Evolutionary conservation across 345 rosid species (phyloP), one percentile per base, ranked within the genome.

Genomic region (Camelina laxa): DNA sequence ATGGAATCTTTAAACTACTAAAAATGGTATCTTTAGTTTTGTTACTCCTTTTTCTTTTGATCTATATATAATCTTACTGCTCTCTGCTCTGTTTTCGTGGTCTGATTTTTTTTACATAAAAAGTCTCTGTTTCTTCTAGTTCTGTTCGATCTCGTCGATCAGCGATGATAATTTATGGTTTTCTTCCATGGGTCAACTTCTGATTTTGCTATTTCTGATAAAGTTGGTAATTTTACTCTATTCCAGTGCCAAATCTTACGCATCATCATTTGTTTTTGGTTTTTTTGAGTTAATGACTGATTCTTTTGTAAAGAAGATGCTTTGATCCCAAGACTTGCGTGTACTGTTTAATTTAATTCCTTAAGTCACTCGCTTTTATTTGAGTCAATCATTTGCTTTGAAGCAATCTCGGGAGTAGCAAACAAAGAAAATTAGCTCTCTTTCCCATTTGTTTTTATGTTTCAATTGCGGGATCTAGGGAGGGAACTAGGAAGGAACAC

Each of bases 371-470:
- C 1, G 50, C 76, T 77, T 77, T 51, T 49, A 12, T 58, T 33
- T 71, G 5, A 30, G 22, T 35, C 33, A 71, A 71, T 71, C 65
- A 72, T 65, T 65, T 72, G 15, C 73, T 71, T 71, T 30, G 42
- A 77, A 77, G 77, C 77, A 77, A 77, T 70, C 75, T 76, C 57
- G 7, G 35, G 49, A 68, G 30, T 68, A 69, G 33, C 69, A 62
- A 59, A 50, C 2, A 74, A 10, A n/a, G 10, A 30, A 48, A 17
- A 33, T 16, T 15, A 20, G 53, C 36, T 49, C 49, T 5, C 5
- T 27, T 65, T 49, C 27, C 17, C 42, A 24, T 61, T 31, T 16
- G 16, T 39, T 45, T 45, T 31, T 53, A n/a, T 64, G 71, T 73
- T 54, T 45, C 56, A 17, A 5, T 64, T 62, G 14, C 20, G 22